These are phyloP conservation scores for Limnanthes douglasii DNA, from an alignment of 345 rosid species.

Conservation along the genomic window DNA sequence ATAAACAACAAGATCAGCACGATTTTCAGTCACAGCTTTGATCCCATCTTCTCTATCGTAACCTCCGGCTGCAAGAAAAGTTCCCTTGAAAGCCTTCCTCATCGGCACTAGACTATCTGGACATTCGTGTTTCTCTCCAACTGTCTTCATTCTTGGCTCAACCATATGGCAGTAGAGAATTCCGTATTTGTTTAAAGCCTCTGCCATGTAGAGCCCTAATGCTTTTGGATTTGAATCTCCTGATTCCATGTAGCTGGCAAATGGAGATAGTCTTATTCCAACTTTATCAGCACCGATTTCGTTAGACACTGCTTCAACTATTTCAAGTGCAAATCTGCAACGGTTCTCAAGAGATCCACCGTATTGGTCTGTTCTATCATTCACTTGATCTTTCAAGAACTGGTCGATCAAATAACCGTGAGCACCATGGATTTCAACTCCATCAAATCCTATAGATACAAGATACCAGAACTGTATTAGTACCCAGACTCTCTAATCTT, in stretches of 20 bases:
- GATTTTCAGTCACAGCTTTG: constrained; percentile 24
- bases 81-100: constrained; percentile 56
- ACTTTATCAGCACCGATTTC: constrained; percentile 68
- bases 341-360: constrained; percentile 62
- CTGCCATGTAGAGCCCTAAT: constrained; percentile 43
- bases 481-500: too few relatives aligned
- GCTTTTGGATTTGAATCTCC: constrained; percentile 53
- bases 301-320: constrained; percentile 40
- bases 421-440: constrained; percentile 78
- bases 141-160: constrained; percentile 39
- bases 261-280: constrained; percentile 62
- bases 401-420: constrained; percentile 56
- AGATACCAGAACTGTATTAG: too few relatives aligned
- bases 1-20: constrained; percentile 41
- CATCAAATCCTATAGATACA: constrained; percentile 79
- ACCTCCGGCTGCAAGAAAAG: constrained; percentile 52
- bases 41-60: constrained; percentile 35
- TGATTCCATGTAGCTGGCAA: constrained; percentile 28
- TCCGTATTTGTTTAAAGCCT: constrained; percentile 35
- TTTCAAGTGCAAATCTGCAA: constrained; percentile 45
- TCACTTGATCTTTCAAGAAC: constrained; percentile 56
- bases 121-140: constrained; percentile 11
- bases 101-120: constrained; percentile 29
- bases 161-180: constrained; percentile 60
- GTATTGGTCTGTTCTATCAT: constrained; percentile 55